phyloP scores from a whole-genome alignment of 306 rosid genomes.

The Ochetophila trinervis region DNA sequence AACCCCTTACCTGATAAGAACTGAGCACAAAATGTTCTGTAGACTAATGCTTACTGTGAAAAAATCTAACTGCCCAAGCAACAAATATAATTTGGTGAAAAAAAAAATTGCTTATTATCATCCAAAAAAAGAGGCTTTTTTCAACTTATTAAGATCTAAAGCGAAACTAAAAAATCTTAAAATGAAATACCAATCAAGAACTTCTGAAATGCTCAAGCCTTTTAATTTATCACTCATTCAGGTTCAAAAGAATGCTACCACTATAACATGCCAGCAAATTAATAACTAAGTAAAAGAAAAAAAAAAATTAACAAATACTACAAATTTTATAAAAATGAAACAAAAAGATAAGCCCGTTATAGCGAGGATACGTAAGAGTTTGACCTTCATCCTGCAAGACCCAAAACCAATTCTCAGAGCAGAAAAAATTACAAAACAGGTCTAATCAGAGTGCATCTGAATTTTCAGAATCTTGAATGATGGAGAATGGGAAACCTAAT shows the following conservation, averaged over 20 bases:
- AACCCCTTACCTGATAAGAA: neutral
- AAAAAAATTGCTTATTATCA: neutral
- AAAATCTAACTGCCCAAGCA: no score
- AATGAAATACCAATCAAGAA: neutral
- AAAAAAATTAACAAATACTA: neutral
- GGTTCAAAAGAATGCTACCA: conserved; percentile 1
- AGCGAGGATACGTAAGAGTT: conserved; percentile 53
- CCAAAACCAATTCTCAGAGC: conserved; percentile 4
- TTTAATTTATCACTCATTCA: neutral
- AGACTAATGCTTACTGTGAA: no score
- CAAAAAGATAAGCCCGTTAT: neutral
- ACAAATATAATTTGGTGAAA: no score
- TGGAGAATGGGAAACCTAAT: no score
- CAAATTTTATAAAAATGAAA: neutral
- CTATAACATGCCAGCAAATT: neutral
- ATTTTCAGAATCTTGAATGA: neutral
- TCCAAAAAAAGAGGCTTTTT: neutral
- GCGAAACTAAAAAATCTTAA: neutral
- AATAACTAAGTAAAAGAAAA: neutral
- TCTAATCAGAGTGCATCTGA: no score
- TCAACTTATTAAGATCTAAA: neutral
- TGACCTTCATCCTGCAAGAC: conserved; percentile 51
- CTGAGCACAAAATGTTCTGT: neutral
- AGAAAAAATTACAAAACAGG: neutral
- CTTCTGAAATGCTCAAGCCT: neutral